Conservation (phyloP, 2,329 filamentous ascomycete genomes). For the Tolypocladium endophyticum region DNA sequence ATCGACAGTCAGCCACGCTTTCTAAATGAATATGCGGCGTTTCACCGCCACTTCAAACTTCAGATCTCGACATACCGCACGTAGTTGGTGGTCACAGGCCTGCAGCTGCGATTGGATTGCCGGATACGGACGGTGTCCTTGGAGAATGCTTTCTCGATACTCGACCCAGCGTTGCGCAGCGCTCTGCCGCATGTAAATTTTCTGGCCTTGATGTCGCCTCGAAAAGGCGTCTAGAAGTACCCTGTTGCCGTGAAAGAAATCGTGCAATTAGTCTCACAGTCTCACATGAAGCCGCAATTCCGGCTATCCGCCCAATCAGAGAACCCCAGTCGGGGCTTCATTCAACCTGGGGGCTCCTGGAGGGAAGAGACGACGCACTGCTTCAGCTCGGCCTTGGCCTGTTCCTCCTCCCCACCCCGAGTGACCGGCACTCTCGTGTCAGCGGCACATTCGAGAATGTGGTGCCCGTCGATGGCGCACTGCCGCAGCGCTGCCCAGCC, state of each 20-base stretch:
- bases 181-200: constrained; percentile 51
- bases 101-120: constrained; percentile 37
- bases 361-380: constrained; percentile 34
- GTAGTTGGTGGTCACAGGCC: constrained; percentile 45
- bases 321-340: neutral
- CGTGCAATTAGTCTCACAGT: neutral
- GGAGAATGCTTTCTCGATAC: constrained; percentile 41
- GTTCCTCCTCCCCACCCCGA: constrained; percentile 45
- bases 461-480: constrained; percentile 51
- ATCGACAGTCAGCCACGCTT: neutral
- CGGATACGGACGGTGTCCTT: constrained; percentile 36
- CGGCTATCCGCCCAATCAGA: neutral
- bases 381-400: constrained; percentile 50
- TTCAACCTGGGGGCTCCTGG: neutral
- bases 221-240: constrained; percentile 50
- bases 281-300: neutral
- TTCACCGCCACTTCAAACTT: neutral
- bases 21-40: neutral
- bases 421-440: constrained; percentile 47
- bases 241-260: constrained; percentile 19
- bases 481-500: constrained; percentile 53
- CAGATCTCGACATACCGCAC: constrained; percentile 33
- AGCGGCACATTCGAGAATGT: constrained; percentile 54
- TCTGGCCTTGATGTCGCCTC: constrained; percentile 52
- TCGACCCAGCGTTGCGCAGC: constrained; percentile 51